Base-by-base conservation (phyloP, 1,284 basidiomycete genomes). In the Trichosporon coremiiforme region DNA sequence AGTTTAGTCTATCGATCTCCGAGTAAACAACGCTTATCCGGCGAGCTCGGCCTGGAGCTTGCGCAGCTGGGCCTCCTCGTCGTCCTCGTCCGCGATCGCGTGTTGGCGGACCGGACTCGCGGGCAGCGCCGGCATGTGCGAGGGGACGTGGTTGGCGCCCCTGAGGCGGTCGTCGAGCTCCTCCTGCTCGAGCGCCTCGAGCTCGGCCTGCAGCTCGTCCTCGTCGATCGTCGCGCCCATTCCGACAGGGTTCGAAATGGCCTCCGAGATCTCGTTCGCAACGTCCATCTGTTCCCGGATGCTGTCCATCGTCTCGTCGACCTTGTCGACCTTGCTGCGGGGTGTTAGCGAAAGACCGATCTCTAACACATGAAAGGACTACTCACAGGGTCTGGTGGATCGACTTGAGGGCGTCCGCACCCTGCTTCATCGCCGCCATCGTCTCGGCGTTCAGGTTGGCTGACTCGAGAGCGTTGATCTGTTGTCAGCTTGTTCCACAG, bases 361-460 rank as follows among this genome's bases (percentile, higher is more conserved):
- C 17, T 15, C 3, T 35, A 45, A 45, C 41, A 45, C 10, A 25
- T 25, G 31, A 10, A 7, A 4, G n/a, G 17, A 25, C 20, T 22
- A 89, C 93, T 80, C 74, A 96, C 94, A 98, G 87, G 78, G 90
- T 91, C 68, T 91, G 90, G 79, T 99, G 97, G 70, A 99, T 98
- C 64, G 88, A 88, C 85, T 92, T 92, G 82, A 99, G 88, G 17
- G 93, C 97, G 74, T 92, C 90, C 0, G 95, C 89, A 55, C 94
- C 97, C 84, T 93, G 92, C 90, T 95, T 95, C 94, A 99, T 98
- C 33, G 94, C 95, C 33, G 89, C 86, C 93, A 99, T 95, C 35
- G 95, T 98, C 87, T 98, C 95, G 79, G 94, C 91, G 84, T 99
- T 99, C 85, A 99, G 89, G 86, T 98, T 99, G 65, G 97, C 97